Conservation (phyloP, 768 basidiomycete species). For the Boletus eberwhitei region DNA sequence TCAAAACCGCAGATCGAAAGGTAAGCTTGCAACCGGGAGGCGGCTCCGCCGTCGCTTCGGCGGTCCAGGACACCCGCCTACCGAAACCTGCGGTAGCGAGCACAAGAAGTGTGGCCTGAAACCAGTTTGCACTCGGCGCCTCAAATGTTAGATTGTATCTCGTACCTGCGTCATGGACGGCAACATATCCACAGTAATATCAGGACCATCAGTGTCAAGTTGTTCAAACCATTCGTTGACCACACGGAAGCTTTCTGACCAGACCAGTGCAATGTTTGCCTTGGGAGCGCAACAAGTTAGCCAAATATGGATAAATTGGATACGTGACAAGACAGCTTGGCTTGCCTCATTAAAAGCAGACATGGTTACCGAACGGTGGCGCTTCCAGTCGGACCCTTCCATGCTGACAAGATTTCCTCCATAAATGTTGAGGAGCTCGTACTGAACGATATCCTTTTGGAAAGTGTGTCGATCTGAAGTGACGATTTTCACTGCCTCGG, state of each 20-base stretch:
- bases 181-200: slow-evolving; percentile 19
- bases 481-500: slow-evolving; percentile 39
- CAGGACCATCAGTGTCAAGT: slow-evolving; percentile 27
- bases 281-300: slow-evolving; percentile 9
- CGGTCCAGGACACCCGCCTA: slow-evolving; percentile 32
- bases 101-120: slow-evolving; percentile 36
- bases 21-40: slow-evolving; percentile 32
- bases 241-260: slow-evolving; percentile 42
- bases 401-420: slow-evolving; percentile 42
- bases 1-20: slow-evolving; percentile 36
- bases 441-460: slow-evolving; percentile 38
- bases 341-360: slow-evolving; percentile 50
- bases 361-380: slow-evolving; percentile 43
- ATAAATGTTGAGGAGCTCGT: slow-evolving; percentile 44
- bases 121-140: not conserved
- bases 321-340: slow-evolving; percentile 4
- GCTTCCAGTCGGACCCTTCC: slow-evolving; percentile 46
- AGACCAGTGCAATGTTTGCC: slow-evolving; percentile 48
- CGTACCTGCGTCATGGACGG: slow-evolving; percentile 14
- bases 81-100: slow-evolving; percentile 44
- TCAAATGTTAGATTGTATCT: not conserved
- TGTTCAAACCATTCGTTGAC: slow-evolving; percentile 42
- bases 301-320: not conserved
- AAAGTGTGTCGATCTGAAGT: slow-evolving; percentile 35
- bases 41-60: slow-evolving; percentile 25